Base-by-base conservation (phyloP, 352 stramenopile genomes). In the Pythium dissimile region DNA sequence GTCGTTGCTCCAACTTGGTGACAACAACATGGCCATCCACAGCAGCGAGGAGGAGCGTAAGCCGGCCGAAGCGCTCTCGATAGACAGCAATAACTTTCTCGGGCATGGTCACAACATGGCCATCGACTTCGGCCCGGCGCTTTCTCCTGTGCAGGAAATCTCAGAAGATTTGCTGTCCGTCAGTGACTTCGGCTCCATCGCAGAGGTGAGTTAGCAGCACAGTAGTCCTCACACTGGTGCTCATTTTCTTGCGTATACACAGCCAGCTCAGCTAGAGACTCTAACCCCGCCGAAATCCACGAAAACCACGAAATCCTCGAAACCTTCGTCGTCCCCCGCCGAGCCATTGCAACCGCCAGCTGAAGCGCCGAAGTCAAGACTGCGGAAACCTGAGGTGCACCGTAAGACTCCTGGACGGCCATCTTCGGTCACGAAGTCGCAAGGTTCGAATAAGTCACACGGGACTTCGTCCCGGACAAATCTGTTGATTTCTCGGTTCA, bases 121-220 rank as follows among this genome's bases (percentile, higher is more conserved):
- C 7, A 23, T 43, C 15, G 56, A 64, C 3, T 64, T 57, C 18
- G 37, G 8, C 3, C 46, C 35, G 6, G 47, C 56, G 12, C 24
- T 65, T 2, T 58, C 57, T 13, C 57, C 57, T n/a, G 57, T 65
- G 12, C 48, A 59, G 24, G 57, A 65, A n/a, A 31, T 59, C 2
- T 39, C 57, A 12, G 57, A 65, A 37, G 57, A 65, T 11, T 39
- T 59, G 5, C 21, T 65, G 7, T 59, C 57, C 2, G 31, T 58
- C 13, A 57, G 42, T 20, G 57, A 59, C 30, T 34, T 65, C 20
- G 48, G 43, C n/a, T 54, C 51, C 34, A 42, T 54, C 1, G 24
- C 23, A 37, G 56, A 64, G 38, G 56, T 64, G 27, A 26, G 55
- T 31, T 37, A 38, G 11, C 18, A 44, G 11, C 16, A 16, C 18